phyloP scores from a whole-genome alignment of 768 basidiomycete genomes.

The Leccinum obscurum region DNA sequence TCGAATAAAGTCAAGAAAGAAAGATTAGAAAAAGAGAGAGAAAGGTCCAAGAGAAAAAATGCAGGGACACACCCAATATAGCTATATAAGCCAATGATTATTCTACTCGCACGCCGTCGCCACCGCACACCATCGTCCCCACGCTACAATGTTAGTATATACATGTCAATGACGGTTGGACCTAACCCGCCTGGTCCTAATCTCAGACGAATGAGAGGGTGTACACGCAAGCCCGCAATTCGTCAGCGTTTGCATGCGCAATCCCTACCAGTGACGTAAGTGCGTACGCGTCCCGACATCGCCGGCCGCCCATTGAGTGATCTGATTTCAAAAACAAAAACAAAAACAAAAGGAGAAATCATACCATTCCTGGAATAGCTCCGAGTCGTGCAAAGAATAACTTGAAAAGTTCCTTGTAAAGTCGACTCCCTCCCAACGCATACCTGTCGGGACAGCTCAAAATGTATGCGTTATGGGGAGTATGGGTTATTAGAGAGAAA shows the following conservation, averaged over 20 bases:
- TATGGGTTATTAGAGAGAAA: no score
- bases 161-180: neutral
- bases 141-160: neutral
- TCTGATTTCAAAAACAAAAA: neutral
- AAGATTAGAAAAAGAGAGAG: neutral
- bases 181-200: neutral
- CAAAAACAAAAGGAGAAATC: neutral
- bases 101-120: slow-evolving; percentile 3
- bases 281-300: neutral
- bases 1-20: neutral
- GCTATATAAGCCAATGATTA: neutral
- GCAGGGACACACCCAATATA: neutral
- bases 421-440: no score
- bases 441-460: no score
- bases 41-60: neutral
- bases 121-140: neutral
- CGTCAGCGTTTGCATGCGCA: neutral
- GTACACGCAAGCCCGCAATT: neutral
- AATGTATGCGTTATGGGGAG: no score
- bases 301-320: neutral
- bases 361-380: neutral
- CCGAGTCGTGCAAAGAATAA: no score
- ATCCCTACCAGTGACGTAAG: neutral
- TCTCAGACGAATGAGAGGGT: neutral
- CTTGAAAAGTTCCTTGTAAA: no score